Percentiles rank a stretch among this genome's conserved stretches.
These are phyloP conservation scores for Toxoplasma gondii DNA, from an alignment of 169 alveolate genomes.

Conservation along the genomic window DNA sequence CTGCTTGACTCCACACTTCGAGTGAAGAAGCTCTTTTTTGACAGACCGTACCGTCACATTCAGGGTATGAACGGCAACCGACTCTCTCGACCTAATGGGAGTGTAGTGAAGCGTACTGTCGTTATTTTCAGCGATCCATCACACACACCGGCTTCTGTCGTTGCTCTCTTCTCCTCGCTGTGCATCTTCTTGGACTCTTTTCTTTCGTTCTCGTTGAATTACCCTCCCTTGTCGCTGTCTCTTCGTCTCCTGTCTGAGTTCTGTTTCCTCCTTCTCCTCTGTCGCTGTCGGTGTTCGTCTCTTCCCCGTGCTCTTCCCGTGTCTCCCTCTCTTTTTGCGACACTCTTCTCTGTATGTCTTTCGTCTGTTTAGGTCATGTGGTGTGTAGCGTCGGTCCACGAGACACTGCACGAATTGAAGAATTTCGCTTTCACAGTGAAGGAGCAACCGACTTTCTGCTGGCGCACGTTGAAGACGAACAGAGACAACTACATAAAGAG, in stretches of 20 bases:
- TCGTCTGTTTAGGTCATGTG: constrained; percentile 25
- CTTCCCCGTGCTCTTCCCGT: background rate
- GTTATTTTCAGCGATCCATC: too few species aligned
- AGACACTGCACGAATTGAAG: constrained; percentile 23
- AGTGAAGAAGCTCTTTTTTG: too few species aligned
- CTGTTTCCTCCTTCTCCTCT: background rate
- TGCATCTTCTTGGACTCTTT: too few species aligned
- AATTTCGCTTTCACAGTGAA: background rate
- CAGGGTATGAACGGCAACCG: too few species aligned
- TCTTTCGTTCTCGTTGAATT: too few species aligned
- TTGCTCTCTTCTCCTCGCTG: too few species aligned
- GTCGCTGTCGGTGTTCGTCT: background rate
- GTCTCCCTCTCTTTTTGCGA: background rate
- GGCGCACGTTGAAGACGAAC: background rate
- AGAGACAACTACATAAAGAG: background rate
- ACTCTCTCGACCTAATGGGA: too few species aligned
- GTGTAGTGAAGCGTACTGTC: too few species aligned
- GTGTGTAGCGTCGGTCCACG: constrained; percentile 31
- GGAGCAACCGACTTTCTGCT: constrained; percentile 30
- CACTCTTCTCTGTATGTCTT: background rate
- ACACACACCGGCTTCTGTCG: too few species aligned
- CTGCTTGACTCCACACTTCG: too few species aligned
- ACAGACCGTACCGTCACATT: too few species aligned
- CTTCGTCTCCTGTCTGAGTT: background rate
- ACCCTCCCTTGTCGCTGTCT: background rate